These are phyloP conservation scores for Zygnema cylindricum DNA, from an alignment of 139 green algal species.

Conservation along the genomic window DNA sequence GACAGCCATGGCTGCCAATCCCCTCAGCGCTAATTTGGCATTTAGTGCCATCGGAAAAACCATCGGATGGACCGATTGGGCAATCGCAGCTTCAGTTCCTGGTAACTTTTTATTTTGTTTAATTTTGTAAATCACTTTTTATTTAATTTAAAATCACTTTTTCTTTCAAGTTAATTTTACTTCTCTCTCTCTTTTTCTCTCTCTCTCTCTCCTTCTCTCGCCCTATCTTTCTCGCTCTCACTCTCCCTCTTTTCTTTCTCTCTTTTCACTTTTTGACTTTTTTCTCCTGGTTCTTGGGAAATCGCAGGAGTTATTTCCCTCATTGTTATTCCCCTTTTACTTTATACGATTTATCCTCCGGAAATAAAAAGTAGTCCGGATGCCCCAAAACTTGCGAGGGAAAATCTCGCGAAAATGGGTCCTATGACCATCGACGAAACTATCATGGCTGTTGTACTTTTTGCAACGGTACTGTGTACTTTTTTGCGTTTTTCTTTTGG, in stretches of 20 bases:
- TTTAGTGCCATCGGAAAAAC: constrained; percentile 76
- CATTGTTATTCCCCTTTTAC: constrained; percentile 83
- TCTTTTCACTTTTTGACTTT: neutral
- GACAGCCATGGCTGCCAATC: constrained; percentile 99
- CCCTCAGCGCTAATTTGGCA: constrained; percentile 95
- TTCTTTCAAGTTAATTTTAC: neutral
- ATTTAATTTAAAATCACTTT: neutral
- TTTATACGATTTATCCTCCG: constrained; percentile 96
- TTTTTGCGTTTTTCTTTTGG: constrained; percentile 16
- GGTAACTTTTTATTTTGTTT: constrained; percentile 65
- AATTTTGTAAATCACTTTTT: neutral
- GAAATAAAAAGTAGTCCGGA: constrained; percentile 96
- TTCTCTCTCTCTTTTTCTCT: neutral
- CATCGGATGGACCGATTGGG: constrained; percentile 95
- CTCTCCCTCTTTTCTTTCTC: too few relatives aligned
- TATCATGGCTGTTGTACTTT: constrained; percentile 88
- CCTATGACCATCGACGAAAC: constrained; percentile 94
- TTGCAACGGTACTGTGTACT: constrained; percentile 85
- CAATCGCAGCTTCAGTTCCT: constrained; percentile 87
- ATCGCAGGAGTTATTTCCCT: constrained; percentile 72
- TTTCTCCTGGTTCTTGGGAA: neutral
- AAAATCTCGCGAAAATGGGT: constrained; percentile 93
- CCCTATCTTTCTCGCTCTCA: too few relatives aligned
- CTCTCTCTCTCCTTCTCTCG: too few relatives aligned
- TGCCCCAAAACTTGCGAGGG: constrained; percentile 82